Evolutionary conservation across 2,329 filamentous ascomycete genomes (phyloP).

Genomic region (Dactylellina sp.): DNA sequence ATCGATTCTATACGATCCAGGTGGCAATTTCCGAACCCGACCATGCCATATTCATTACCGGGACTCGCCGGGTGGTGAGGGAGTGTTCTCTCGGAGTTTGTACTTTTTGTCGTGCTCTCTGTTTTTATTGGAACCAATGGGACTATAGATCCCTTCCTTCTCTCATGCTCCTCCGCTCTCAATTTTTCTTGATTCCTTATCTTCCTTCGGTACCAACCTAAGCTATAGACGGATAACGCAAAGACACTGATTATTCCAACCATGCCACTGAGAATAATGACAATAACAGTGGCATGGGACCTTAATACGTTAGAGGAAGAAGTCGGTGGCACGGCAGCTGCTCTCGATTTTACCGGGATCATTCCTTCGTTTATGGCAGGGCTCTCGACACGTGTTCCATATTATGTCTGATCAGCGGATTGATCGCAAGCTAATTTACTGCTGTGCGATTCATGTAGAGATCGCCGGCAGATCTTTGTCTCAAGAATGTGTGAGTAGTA

Average conservation of each 20-base stretch:
- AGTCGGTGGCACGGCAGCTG: neutral
- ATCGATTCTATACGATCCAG: slow-evolving; percentile 32
- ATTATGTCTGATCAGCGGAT: neutral
- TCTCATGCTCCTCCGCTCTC: neutral
- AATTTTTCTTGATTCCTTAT: neutral
- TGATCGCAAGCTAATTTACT: neutral
- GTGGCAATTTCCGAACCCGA: slow-evolving; percentile 33
- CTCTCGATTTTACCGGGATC: neutral
- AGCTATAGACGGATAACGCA: slow-evolving; percentile 8
- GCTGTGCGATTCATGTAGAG: neutral
- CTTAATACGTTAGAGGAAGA: slow-evolving; percentile 4
- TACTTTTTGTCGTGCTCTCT: neutral
- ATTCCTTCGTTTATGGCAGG: neutral
- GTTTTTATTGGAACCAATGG: slow-evolving; percentile 20
- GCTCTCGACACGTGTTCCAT: neutral
- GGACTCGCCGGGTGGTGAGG: slow-evolving; percentile 5
- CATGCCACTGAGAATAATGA: slow-evolving; percentile 27
- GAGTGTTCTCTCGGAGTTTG: neutral
- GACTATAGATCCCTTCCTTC: neutral
- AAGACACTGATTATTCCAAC: slow-evolving; percentile 3
- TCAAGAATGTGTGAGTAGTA: neutral
- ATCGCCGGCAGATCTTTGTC: slow-evolving; percentile 7
- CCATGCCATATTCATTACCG: slow-evolving; percentile 19
- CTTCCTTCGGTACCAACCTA: neutral
- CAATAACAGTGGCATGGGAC: slow-evolving; percentile 22